Evolutionary conservation across 2,329 filamentous ascomycete species (phyloP), one percentile per base, ranked within the genome.

Genomic region (Penicillium corylophilum): DNA sequence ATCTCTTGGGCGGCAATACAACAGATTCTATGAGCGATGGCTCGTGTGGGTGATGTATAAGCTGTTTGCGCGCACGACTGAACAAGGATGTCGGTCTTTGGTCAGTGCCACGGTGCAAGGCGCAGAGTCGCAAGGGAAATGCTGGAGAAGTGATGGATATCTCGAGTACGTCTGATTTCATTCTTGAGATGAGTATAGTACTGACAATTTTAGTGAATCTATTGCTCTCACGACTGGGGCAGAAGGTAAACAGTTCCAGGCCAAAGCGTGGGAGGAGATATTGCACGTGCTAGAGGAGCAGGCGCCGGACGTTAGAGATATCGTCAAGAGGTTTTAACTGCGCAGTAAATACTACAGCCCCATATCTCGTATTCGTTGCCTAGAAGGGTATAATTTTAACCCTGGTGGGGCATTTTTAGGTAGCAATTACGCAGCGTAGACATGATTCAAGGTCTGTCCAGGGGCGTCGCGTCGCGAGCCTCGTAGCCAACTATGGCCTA

Each of bases 21-120:
- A 66, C 35, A 57, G 59, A 28, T 68, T 69, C 55, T 67, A 70
- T 49, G 66, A 71, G 52, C 65, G 66, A 29, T 67, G 63, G 55
- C 42, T 68, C 1, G 48, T 70, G 2, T 71, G 68, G 62, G 18
- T 74, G 15, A 53, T 74, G 48, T 69, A 68, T 46, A 64, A 53
- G 40, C 51, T 77, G 5, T 71, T 77, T 56, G 74, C 71, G 4
- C 69, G 76, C 12, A 73, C 70, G 6, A 60, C 75, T 1, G 75
- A 77, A 49, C 66, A 75, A 44, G 75, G 76, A 0, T 74, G 73
- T 46, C 70, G 77, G 31, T 69, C 71, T 4, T 62, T 78, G 20
- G 71, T 77, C 15, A 71, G 70, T 44, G 76, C 71, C 1, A 73
- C 73, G 5, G 60, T 71, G 26, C 65, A 74, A 24, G 75, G 75